phyloP scores from a whole-genome alignment of 1,139 yeast species.

The Geotrichum fermentans region DNA sequence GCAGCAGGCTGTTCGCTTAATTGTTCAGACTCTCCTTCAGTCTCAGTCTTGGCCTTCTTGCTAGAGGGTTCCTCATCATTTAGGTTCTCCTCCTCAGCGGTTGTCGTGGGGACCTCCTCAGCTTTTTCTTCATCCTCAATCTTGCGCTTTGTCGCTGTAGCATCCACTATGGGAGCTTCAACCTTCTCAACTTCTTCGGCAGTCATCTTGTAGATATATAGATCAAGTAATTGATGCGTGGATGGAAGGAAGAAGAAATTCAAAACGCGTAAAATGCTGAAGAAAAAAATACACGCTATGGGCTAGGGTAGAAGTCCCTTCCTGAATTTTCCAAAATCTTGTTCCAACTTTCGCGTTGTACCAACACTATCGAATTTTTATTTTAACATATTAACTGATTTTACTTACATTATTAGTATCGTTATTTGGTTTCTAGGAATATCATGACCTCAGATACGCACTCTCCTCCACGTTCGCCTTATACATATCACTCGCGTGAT shows the following conservation, averaged over 20 bases:
- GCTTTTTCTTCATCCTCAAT: constrained; percentile 21
- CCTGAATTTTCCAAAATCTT: not conserved
- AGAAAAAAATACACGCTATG: not conserved
- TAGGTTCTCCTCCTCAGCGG: constrained; percentile 2
- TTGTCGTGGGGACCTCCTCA: constrained; percentile 25
- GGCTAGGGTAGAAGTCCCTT: not conserved
- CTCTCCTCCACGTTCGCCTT: not conserved
- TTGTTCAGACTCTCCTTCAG: constrained; percentile 22
- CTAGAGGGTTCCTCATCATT: constrained; percentile 7
- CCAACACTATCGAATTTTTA: not conserved
- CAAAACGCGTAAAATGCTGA: not conserved
- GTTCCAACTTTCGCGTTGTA: not conserved
- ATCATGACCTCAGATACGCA: constrained; percentile 5
- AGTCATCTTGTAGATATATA: constrained; percentile 19
- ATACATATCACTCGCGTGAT: not conserved
- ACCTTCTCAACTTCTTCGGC: constrained; percentile 17
- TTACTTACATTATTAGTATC: not conserved
- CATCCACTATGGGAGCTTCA: constrained; percentile 2
- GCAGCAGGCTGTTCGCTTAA: no score
- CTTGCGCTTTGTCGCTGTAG: constrained; percentile 22
- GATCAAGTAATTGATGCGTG: not conserved
- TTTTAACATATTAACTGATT: not conserved
- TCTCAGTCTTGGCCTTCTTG: constrained; percentile 21
- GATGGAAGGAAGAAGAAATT: not conserved
- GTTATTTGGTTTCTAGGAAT: not conserved